Evolutionary conservation across 345 rosid genomes (phyloP), one percentile per base, ranked within the genome.

Genomic region (Eucalyptus albens): DNA sequence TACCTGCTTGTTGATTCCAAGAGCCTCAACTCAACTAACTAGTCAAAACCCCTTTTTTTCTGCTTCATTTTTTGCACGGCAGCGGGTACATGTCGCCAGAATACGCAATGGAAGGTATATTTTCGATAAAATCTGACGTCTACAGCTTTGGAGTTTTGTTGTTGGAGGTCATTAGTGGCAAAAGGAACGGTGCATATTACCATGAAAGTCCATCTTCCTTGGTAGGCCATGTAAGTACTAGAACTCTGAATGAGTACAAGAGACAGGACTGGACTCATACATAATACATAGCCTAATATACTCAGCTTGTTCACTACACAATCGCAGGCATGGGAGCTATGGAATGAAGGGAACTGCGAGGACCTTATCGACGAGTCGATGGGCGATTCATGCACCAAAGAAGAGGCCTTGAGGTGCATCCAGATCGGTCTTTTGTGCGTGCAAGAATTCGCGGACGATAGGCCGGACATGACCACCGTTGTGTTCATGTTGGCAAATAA

Each of bases 21-120:
- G n/a, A 42, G 47, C 53, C 53, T 45, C 80, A 67, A 8, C 87
- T 85, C 53, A 13, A 85, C 87, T 45, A 45, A 85, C 2, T 27
- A 15, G 1, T 67, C 12, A 24, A 86, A 86, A 45, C 22, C 40
- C 11, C 59, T 21, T 8, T 45, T 88, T n/a, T 26, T 53, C 56
- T 37, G 15, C 86, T n/a, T 45, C 60, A 69, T 72, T 14, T 72
- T 88, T 50, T 42, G 0, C 9, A 3, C 7, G 11, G 53, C 92
- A 95, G 98, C n/a, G 97, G 98, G 40, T 97, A 95, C 40, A 96
- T 95, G 97, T 89, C 99, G n/a, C 97, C 97, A 3, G 96, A 97
- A 67, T 94, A 97, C 44, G 97, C 97, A 29, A 92, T 94, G 97
- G 90, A 89, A 8, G 97, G 98, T 0, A 88, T 90, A 15, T 96